A percentile compares a stretch with the other conserved stretches of the same genome.
These are phyloP conservation scores for Penicillium hesseltinei DNA, from an alignment of 2,329 filamentous ascomycete species.

Conservation along the genomic window DNA sequence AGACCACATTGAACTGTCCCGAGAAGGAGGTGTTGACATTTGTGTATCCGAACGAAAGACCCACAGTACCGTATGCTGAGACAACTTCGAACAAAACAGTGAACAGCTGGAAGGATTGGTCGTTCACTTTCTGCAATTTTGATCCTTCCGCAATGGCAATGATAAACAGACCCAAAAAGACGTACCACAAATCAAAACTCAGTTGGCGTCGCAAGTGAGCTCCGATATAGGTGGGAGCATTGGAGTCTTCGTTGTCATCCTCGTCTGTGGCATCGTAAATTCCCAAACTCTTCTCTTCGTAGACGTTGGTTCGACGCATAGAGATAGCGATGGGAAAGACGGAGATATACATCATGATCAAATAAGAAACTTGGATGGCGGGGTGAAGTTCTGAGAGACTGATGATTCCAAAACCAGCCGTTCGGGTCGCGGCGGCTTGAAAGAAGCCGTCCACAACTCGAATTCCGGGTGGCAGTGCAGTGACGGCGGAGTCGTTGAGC, in stretches of 20 bases:
- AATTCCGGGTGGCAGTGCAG: slow-evolving; percentile 65
- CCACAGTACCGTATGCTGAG: slow-evolving; percentile 91
- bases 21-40: slow-evolving; percentile 75
- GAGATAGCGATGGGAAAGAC: slow-evolving; percentile 96
- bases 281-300: slow-evolving; percentile 72
- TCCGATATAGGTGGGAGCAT: slow-evolving; percentile 78
- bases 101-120: slow-evolving; percentile 65
- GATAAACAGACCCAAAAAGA: slow-evolving; percentile 90
- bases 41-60: slow-evolving; percentile 80
- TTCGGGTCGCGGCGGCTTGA: slow-evolving; percentile 84
- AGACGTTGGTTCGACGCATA: slow-evolving; percentile 90
- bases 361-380: slow-evolving; percentile 86
- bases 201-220: slow-evolving; percentile 89
- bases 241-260: slow-evolving; percentile 51
- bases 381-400: slow-evolving; percentile 77
- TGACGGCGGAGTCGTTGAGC: slow-evolving; percentile 71
- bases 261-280: slow-evolving; percentile 64
- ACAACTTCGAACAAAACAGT: slow-evolving; percentile 78
- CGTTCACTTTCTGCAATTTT: slow-evolving; percentile 62
- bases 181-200: slow-evolving; percentile 96
- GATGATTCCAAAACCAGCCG: slow-evolving; percentile 83
- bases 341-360: slow-evolving; percentile 99
- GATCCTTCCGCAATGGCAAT: slow-evolving; percentile 82
- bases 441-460: slow-evolving; percentile 85
- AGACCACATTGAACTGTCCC: slow-evolving; percentile 72